These are phyloP conservation scores for Fusarium neocosmosporiellum DNA, from an alignment of 2,329 filamentous ascomycete species.

Conservation along the genomic window DNA sequence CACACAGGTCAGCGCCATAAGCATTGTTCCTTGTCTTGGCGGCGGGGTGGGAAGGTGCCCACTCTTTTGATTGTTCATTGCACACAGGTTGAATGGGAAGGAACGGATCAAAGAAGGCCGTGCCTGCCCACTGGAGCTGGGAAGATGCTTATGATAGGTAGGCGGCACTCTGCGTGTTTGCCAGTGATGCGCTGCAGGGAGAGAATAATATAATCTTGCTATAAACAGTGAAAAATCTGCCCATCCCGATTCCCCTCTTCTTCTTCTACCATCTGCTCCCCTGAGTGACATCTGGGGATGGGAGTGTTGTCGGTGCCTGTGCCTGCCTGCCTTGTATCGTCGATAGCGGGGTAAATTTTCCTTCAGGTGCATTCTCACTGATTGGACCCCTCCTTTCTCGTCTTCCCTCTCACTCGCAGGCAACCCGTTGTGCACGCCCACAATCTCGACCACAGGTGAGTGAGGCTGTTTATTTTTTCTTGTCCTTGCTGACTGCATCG, in stretches of 20 bases:
- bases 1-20: slow-evolving; percentile 26
- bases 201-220: not conserved
- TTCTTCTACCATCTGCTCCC: not conserved
- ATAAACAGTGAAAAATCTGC: not conserved
- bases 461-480: slow-evolving; percentile 33
- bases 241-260: not conserved
- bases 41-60: not conserved
- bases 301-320: slow-evolving; percentile 6
- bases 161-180: not conserved
- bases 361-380: slow-evolving; percentile 32
- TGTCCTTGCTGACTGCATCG: slow-evolving; percentile 33
- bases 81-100: slow-evolving; percentile 17
- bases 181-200: slow-evolving; percentile 1
- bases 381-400: slow-evolving; percentile 41
- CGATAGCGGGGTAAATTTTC: slow-evolving; percentile 44
- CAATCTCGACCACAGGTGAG: slow-evolving; percentile 37
- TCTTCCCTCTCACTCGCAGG: slow-evolving; percentile 36
- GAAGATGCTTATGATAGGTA: slow-evolving; percentile 11
- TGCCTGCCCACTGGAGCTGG: slow-evolving; percentile 14
- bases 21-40: slow-evolving; percentile 31
- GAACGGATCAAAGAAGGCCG: slow-evolving; percentile 1
- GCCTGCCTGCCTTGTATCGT: slow-evolving; percentile 1
- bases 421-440: slow-evolving; percentile 30
- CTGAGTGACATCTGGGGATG: not conserved
- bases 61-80: slow-evolving; percentile 14